These are phyloP conservation scores for Phytophthora hybrid DNA, from an alignment of 352 stramenopile genomes.

Conservation along the genomic window DNA sequence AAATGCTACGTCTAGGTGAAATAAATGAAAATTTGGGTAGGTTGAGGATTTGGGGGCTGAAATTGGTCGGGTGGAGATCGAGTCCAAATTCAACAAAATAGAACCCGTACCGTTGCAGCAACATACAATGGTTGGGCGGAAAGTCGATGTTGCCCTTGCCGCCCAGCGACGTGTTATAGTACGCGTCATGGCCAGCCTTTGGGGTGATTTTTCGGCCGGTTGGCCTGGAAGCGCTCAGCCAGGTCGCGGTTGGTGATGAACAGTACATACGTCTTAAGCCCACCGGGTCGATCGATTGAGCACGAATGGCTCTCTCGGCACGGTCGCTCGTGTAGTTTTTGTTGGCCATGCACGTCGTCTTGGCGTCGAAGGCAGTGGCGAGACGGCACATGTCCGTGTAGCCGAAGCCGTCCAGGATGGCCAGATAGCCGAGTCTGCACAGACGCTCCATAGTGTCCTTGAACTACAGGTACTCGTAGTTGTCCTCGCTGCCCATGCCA, in stretches of 20 bases:
- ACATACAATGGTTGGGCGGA: conserved; percentile 20
- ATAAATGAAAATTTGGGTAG: no score
- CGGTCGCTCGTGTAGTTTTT: conserved; percentile 47
- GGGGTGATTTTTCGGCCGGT: conserved; percentile 29
- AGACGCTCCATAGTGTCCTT: conserved; percentile 45
- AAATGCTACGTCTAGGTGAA: no score
- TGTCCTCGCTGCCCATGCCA: conserved; percentile 54
- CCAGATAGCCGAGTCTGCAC: conserved; percentile 52
- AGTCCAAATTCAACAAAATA: no score
- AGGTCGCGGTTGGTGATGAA: conserved; percentile 61
- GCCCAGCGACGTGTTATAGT: conserved; percentile 36
- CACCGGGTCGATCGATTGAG: conserved; percentile 37
- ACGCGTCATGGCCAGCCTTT: conserved; percentile 28
- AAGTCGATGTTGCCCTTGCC: conserved; percentile 41
- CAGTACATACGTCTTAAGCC: conserved; percentile 38
- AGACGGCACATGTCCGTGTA: conserved; percentile 40
- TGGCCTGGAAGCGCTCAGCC: conserved; percentile 40
- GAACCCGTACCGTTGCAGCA: no score
- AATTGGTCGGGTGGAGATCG: no score
- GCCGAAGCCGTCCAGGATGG: conserved; percentile 39
- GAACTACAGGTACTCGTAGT: conserved; percentile 38
- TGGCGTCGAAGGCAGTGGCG: conserved; percentile 34
- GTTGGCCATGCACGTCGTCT: conserved; percentile 43
- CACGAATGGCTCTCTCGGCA: conserved; percentile 41
- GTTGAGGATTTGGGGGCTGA: no score